Conservation (phyloP, 2,329 filamentous ascomycete genomes). For the Mycogone perniciosa region DNA sequence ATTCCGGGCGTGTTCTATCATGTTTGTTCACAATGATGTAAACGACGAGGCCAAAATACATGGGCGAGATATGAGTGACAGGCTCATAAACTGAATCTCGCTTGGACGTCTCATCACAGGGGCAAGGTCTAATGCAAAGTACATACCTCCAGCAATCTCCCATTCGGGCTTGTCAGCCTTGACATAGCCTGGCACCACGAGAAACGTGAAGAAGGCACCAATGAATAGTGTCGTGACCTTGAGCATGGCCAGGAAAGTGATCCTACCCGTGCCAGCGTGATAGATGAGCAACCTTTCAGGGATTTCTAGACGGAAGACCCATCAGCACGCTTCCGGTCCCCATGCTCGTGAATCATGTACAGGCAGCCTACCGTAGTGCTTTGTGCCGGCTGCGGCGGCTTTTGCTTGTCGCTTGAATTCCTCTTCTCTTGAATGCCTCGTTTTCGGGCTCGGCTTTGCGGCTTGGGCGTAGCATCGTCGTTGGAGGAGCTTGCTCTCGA, state of each 20-base stretch:
- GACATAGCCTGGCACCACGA: conserved; percentile 56
- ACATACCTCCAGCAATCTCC: conserved; percentile 34
- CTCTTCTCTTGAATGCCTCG: conserved; percentile 16
- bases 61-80: not conserved
- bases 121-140: not conserved
- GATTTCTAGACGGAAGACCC: conserved; percentile 33
- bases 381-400: conserved; percentile 17
- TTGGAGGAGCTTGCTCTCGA: conserved; percentile 17
- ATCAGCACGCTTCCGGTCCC: not conserved
- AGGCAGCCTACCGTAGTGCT: conserved; percentile 16
- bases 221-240: conserved; percentile 67
- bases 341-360: not conserved
- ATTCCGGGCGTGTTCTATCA: not conserved
- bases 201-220: conserved; percentile 57
- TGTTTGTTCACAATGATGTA: not conserved
- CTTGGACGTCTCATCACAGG: not conserved
- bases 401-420: conserved; percentile 24
- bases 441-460: conserved; percentile 8
- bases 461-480: conserved; percentile 21
- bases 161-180: conserved; percentile 32
- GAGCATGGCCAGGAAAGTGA: conserved; percentile 61
- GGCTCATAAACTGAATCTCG: too few species aligned
- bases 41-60: not conserved
- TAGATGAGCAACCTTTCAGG: conserved; percentile 63
- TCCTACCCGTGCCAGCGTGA: conserved; percentile 63